Percentiles rank a stretch among this genome's conserved stretches.
These are phyloP conservation scores for Pyrenopolyporus hunteri DNA, from an alignment of 495 filamentous ascomycete genomes.

Conservation along the genomic window DNA sequence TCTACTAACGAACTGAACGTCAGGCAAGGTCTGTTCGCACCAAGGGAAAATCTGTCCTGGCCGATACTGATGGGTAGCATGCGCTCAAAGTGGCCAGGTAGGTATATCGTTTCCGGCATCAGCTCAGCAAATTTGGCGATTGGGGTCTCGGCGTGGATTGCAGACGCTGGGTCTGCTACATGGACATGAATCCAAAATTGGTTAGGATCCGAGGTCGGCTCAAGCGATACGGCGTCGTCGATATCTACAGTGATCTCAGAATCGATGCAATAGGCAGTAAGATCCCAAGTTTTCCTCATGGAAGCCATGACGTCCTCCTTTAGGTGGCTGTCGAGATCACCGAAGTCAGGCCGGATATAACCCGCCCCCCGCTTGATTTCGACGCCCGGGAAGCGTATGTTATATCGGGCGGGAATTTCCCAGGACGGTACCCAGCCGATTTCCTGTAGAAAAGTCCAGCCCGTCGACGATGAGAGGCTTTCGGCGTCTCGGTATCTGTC, in stretches of 20 bases:
- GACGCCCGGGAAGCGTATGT: slow-evolving; percentile 60
- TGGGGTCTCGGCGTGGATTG: slow-evolving; percentile 62
- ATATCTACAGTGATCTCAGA: slow-evolving; percentile 72
- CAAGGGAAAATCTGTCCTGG: slow-evolving; percentile 70
- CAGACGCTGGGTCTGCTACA: slow-evolving; percentile 92
- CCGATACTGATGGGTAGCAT: slow-evolving; percentile 73
- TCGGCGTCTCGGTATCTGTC: slow-evolving; percentile 68
- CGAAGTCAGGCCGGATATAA: slow-evolving; percentile 43
- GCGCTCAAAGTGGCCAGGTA: slow-evolving; percentile 70
- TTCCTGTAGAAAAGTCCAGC: slow-evolving; percentile 80
- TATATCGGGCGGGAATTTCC: slow-evolving; percentile 73
- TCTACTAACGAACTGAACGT: slow-evolving; percentile 81
- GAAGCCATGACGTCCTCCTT: slow-evolving; percentile 55
- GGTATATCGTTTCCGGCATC: slow-evolving; percentile 71
- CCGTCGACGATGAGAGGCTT: slow-evolving; percentile 59
- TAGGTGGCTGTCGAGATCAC: slow-evolving; percentile 37
- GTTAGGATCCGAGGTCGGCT: slow-evolving; percentile 59
- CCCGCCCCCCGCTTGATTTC: slow-evolving; percentile 51
- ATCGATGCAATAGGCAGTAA: slow-evolving; percentile 87
- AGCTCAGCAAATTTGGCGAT: slow-evolving; percentile 69
- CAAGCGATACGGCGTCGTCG: slow-evolving; percentile 88
- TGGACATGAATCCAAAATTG: slow-evolving; percentile 89
- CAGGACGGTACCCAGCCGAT: slow-evolving; percentile 81
- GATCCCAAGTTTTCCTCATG: slow-evolving; percentile 73
- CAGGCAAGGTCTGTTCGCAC: slow-evolving; percentile 67